Evolutionary conservation across 1,139 yeast genomes (phyloP), one percentile per base, ranked within the genome.

Genomic region (Pichia sp.): DNA sequence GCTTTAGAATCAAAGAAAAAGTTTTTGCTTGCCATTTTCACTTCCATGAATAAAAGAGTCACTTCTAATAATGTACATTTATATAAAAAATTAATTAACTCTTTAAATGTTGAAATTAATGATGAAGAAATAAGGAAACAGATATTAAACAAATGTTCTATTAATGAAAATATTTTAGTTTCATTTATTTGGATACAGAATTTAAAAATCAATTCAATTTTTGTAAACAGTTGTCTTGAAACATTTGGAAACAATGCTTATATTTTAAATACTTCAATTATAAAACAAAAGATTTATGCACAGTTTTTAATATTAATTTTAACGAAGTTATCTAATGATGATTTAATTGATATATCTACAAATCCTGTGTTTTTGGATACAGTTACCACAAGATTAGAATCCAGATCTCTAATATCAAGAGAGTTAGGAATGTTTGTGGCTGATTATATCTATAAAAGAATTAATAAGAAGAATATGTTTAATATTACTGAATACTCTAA

Each of bases 381-480:
- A 2, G 53, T 65, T 9, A 62, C 64, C 2, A 53, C 56, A 40
- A 53, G 65, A 34, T 50, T 66, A 32, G 66, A 65, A 26, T 61
- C 68, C 0, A 57, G 55, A 31, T 44, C 54, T 4, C 40, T 48
- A 1, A 55, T 31, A 26, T 28, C 53, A 1, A 50, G 67, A 26
- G 53, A 58, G 25, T 52, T 62, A 11, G 68, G 66, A 0, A 65
- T 65, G 67, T 29, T 54, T n/a, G 41, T 65, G 5, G 66, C 64
- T 1, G 66, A 64, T 48, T 44, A 50, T 6, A 50, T 63, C 5
- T 54, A 60, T 43, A 49, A 49, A 8, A 42, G 46, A n/a, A 44
- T 54, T 1, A 39, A 51, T 27, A 56, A 52, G 1, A 59, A 60
- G 35, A 48, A 52, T 1, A 55, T 65, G 56, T 64, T 63, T 49